Evolutionary conservation across 805 yeast genomes (phyloP), one percentile per base, ranked within the genome.

Genomic region (Candida wancherniae): DNA sequence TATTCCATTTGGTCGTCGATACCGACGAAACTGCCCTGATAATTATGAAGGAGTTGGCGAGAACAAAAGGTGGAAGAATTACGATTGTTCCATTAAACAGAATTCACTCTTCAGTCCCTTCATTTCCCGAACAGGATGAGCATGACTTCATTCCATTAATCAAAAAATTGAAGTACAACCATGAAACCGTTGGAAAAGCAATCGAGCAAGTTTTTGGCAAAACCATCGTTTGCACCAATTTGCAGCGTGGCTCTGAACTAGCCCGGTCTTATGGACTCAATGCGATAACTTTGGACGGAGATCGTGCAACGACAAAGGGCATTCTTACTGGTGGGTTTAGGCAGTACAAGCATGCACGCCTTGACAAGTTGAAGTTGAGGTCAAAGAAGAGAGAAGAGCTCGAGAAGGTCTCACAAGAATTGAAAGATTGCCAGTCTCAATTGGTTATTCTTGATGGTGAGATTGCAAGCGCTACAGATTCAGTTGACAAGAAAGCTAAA

Each of bases 281-380:
- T 45, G 84, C 95, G 1, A 82, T 92, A 10, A 92, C 98, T 0
- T 61, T 90, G 11, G 94, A 85, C 54, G 98, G 98, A 44, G 97
- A 92, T 52, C 67, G 85, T 42, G 85, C 85, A 29, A 94, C 85
- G 45, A 77, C 75, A 27, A 75, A 69, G 42, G 98, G 98, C 55
- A 83, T 82, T 2, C 55, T 92, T 26, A 77, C 85, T 15, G 97
- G 97, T 57, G 97, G 97, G 28, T 85, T 72, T 47, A 72, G 84
- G 44, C 92, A 84, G 45, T 72, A 68, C 44, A 73, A 73, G 37
- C 48, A 62, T 31, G 80, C 86, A 0, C 69, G 94, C 45, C 57
- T 88, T 28, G 95, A 86, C 44, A 73, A 80, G 3, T 64, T 85
- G 47, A 76, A 75, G 32, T 51, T 60, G 9, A 69, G 82, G 40